phyloP scores from a whole-genome alignment of 208 protist species.

The Trypanosoma brucei region DNA sequence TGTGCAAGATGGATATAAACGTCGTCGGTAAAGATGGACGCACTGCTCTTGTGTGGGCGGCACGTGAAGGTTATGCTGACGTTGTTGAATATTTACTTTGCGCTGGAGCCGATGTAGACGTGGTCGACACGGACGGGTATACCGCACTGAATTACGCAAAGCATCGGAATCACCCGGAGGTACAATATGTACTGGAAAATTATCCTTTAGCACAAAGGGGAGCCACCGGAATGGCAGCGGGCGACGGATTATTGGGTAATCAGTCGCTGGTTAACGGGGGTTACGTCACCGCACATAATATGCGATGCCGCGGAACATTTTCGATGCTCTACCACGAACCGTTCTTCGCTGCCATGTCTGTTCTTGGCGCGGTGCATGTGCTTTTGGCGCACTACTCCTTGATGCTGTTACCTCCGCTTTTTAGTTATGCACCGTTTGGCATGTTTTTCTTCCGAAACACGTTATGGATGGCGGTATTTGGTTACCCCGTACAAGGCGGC shows the following conservation, averaged over 20 bases:
- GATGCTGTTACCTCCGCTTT: slow-evolving; percentile 41
- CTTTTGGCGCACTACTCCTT: slow-evolving; percentile 23
- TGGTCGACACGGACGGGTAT: slow-evolving; percentile 42
- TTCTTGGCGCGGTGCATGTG: slow-evolving; percentile 36
- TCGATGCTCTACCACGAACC: slow-evolving; percentile 33
- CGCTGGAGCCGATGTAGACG: slow-evolving; percentile 32
- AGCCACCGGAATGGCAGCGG: not conserved
- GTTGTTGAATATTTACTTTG: slow-evolving; percentile 56
- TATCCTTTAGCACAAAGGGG: slow-evolving; percentile 10
- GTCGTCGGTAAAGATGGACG: slow-evolving; percentile 44
- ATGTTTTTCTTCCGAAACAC: slow-evolving; percentile 69
- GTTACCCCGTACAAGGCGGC: slow-evolving; percentile 46
- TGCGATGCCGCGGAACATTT: slow-evolving; percentile 46
- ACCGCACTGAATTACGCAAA: slow-evolving; percentile 60
- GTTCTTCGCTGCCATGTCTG: slow-evolving; percentile 39
- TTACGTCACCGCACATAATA: slow-evolving; percentile 37
- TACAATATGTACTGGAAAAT: slow-evolving; percentile 31
- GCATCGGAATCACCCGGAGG: slow-evolving; percentile 60
- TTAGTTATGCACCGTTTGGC: slow-evolving; percentile 40
- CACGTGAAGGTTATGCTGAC: slow-evolving; percentile 67
- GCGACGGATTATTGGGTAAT: not conserved
- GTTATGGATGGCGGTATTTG: slow-evolving; percentile 36
- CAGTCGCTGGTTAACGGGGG: not conserved
- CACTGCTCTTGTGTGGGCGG: slow-evolving; percentile 74
- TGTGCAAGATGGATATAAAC: slow-evolving; percentile 49